Base-by-base conservation (phyloP, 192 early-diverging fungal species). In the Chytriomyces confervae region DNA sequence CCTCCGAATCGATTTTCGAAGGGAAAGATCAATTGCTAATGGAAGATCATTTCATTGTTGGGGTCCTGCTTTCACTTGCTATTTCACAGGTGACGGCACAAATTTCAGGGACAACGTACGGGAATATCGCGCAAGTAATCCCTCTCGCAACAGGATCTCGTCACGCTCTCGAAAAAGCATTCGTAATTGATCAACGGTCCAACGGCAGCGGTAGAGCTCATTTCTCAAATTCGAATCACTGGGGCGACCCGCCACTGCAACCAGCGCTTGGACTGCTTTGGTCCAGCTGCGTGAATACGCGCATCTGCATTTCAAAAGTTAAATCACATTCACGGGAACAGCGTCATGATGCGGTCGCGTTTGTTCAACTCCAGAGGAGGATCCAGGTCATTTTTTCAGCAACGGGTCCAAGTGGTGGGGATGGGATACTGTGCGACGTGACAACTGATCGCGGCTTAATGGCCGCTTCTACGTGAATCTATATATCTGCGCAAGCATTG, bases 391-490 rank as follows among this genome's bases (percentile, higher is more conserved):
- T 68, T 11, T 68, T 68, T 68, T 46, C 66, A 3, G 24, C 66
- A 48, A 68, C 20, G 5, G 66, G 66, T 46, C 66, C 66, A 11
- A 18, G 61, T 79, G 66, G 45, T 63, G 49, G 60, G 29, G 20
- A n/a, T 50, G 65, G 75, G 43, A 3, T n/a, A 77, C 51, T 77
- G 74, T 79, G 45, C 77, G 23, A 66, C 83, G 80, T 79, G 69
- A 50, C 62, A 7, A 45, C 62, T 36, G 36, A 36, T 36, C 36
- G 36, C 36, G 36, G 36, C 36, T 36, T 36, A 36, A 3, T 36
- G 36, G 36, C 36, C 36, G 36, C 36, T 36, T 57, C 13, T n/a
- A 0, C 53, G 53, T 57, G 53, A 57, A 57, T 57, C 13, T 57
- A n/a, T n/a, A n/a, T 57, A 57, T n/a, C 53, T 57, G 53, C 13